A percentile compares a stretch with the other conserved stretches of the same genome.
Evolutionary conservation across 345 rosid species (phyloP).

Genomic region (Salix arbutifolia): DNA sequence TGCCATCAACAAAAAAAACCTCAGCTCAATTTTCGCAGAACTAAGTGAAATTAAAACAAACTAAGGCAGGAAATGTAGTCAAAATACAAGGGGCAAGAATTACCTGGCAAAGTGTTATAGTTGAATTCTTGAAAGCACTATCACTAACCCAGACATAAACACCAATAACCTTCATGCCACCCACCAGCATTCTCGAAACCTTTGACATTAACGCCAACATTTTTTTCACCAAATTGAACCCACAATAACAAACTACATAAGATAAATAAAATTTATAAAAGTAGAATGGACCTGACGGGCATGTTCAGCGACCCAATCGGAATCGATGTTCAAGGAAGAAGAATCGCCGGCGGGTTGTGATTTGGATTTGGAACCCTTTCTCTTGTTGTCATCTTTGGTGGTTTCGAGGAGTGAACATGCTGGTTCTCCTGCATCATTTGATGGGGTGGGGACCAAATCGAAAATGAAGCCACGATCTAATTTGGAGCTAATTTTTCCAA

Average conservation of each 20-base stretch:
- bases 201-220: constrained; percentile 21
- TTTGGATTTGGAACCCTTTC: constrained; percentile 56
- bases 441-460: constrained; percentile 77
- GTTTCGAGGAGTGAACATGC: constrained; percentile 61
- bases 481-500: constrained; percentile 75
- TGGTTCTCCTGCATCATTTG: constrained; percentile 65
- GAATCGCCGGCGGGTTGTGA: constrained; percentile 50
- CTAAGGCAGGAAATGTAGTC: not conserved
- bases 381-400: constrained; percentile 53
- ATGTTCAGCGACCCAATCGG: constrained; percentile 89
- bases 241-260: not conserved
- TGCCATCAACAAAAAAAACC: not conserved
- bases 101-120: constrained; percentile 68
- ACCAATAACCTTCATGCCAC: constrained; percentile 84
- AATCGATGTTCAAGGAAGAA: constrained; percentile 55
- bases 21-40: not conserved
- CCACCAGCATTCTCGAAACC: constrained; percentile 87
- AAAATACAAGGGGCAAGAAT: not conserved
- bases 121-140: constrained; percentile 70
- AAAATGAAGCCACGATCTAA: constrained; percentile 80
- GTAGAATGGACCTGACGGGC: constrained; percentile 63
- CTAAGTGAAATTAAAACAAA: not conserved
- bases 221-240: not conserved
- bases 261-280: not conserved
- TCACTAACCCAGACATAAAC: constrained; percentile 90